Evolutionary conservation across 805 yeast species (phyloP).

Genomic region (Candida silvatica): DNA sequence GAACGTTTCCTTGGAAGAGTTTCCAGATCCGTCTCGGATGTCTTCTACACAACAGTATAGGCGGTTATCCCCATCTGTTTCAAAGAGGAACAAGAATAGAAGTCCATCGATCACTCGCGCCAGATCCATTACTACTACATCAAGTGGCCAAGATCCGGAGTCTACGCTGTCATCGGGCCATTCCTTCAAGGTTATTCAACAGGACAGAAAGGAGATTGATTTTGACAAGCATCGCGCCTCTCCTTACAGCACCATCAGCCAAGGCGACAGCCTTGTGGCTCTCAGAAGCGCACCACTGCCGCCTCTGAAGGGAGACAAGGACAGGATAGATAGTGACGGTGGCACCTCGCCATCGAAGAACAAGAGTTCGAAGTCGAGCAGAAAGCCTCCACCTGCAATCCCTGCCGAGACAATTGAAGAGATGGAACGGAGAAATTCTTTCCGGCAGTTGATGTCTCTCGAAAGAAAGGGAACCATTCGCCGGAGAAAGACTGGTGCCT

Average conservation of each 20-base stretch:
- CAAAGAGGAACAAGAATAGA: neutral
- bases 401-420: constrained; percentile 4
- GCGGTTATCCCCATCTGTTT: neutral
- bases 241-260: constrained; percentile 52
- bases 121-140: constrained; percentile 20
- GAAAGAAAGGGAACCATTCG: constrained; percentile 9
- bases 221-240: constrained; percentile 73
- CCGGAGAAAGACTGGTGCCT: constrained; percentile 5
- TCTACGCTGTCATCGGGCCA: constrained; percentile 4
- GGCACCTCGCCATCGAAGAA: neutral
- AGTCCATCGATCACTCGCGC: constrained; percentile 20
- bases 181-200: constrained; percentile 60
- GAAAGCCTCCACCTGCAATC: constrained; percentile 20
- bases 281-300: constrained; percentile 21
- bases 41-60: neutral
- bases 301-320: neutral
- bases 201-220: constrained; percentile 65
- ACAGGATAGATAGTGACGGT: neutral
- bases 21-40: neutral
- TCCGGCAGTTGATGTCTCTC: constrained; percentile 4
- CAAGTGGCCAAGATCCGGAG: constrained; percentile 6
- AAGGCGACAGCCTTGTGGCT: constrained; percentile 30
- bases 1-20: neutral
- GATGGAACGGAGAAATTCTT: constrained; percentile 3
- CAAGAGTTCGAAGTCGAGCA: neutral